Base-by-base conservation (phyloP, 2,329 filamentous ascomycete species). In the Eutypella sp. region DNA sequence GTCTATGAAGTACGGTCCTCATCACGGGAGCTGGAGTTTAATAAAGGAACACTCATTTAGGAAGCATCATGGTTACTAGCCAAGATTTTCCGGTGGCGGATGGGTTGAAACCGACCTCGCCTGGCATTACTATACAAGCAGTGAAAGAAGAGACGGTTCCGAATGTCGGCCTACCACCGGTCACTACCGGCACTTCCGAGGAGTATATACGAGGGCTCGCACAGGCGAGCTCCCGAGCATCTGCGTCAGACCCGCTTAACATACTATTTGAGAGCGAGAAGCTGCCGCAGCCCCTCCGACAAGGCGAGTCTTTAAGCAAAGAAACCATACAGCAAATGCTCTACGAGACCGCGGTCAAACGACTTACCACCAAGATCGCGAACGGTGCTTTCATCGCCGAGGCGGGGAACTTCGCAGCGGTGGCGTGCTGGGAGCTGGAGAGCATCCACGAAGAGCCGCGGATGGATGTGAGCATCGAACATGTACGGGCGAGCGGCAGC, bases 381-480 rank as follows among this genome's bases (percentile, higher is more conserved):
- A 24, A 24, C 20, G 47, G 49, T 40, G 48, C 34, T 11, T 54
- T 60, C 41, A 45, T 55, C 10, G 54, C 38, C 23, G 47, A 54
- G 40, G 56, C 54, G 3, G 53, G 42, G 6, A 44, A 51, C 4
- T 53, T 55, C 40, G 48, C 52, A 5, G 47, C 51, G 9, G 50
- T 55, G 2, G 49, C 51, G 7, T 54, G 47, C 37, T 54, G 51
- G 49, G 49, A 50, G 42, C 51, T 46, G 13, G 22, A 29, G 7
- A 20, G 10, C 5, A 46, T 41, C 5, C 44, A 41, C 18, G 38
- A 37, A 23, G 33, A 42, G 42, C 41, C 40, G 2, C 29, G 23
- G n/a, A 11, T 25, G 8, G 44, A 45, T 13, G 16, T 16, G 23
- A 9, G 6, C 33, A 18, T 6, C 3, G 4, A 25, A 16, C 13